Base-by-base conservation (phyloP, 1,139 yeast genomes). In the Debaryomyces udenii region DNA sequence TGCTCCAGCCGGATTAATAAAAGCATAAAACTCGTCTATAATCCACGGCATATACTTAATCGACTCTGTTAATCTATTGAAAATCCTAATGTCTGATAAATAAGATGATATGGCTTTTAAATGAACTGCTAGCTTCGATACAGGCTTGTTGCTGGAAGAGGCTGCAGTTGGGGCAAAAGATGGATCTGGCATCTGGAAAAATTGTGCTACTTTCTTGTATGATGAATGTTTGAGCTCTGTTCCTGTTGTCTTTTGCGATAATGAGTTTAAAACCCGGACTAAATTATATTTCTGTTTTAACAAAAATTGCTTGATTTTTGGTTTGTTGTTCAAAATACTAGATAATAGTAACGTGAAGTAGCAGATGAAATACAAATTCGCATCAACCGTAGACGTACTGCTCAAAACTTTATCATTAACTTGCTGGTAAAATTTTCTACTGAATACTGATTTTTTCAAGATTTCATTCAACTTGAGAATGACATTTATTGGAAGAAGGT, bases 1-100 rank as follows among this genome's bases (percentile, higher is more conserved):
- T 3, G 61, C 38, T 18, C 57, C 52, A 4, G 55, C 29, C 1
- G 70, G 66, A 41, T 57, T 49, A 26, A 50, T 42, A 40, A 68
- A 59, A 1, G 71, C 61, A 2, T 55, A 44, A 43, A 54, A 66
- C 49, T 74, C 76, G 32, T 66, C 71, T 11, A 69, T 56, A n/a
- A 70, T 59, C 70, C 79, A 76, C 2, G 81, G 78, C 62, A 75
- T 66, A 43, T 76, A 69, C 49, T 72, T 72, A 40, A 80, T 72
- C 13, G 78, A 57, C 14, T 76, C 81, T 41, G 79, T 74, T 53
- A 78, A 66, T 44, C 84, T 61, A 52, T 75, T 72, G 61, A 79
- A 79, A 37, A 78, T 78, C 39, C 84, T 63, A 9, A 78, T 58
- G 48, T 78, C 83, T 2, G 82, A 63, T 4, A 78, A 46, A 49